Base-by-base conservation (phyloP, 192 early-diverging fungal genomes). In the Coemansia sp. region DNA sequence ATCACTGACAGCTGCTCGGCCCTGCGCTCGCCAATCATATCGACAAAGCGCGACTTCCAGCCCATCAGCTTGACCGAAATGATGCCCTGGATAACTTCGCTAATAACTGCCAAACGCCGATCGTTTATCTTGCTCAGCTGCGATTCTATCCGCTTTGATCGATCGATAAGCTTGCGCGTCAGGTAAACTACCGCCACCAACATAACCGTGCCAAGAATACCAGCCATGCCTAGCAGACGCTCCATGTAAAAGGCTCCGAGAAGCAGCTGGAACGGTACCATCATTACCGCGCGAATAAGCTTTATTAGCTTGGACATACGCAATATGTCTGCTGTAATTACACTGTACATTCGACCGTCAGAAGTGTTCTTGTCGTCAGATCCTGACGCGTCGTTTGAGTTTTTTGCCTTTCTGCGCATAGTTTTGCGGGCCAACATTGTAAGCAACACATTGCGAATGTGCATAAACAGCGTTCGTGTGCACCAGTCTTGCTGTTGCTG, bases 1-100 rank as follows among this genome's bases (percentile, higher is more conserved):
- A 90, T 69, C 10, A 73, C 65, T 29, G 70, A 63, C 24, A 91
- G 62, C 69, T 93, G 90, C 21, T 72, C 70, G 15, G 79, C 75
- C 32, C 90, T 83, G 7, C 78, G 78, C 8, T 73, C 73, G 15
- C 85, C 83, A 11, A 96, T 80, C 45, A 87, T 83, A 14, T 83
- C 75, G 45, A 87, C 73, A 70, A 97, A 93, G 50, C 83, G 84
- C 6, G 76, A 58, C 60, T 90, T 90, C 90, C 90, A 92, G 21
- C 87, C 89, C 78, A 92, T 89, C 72, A 96, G 85, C 67, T 98
- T 98, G 54, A 98, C 86, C 37, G 96, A 90, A 12, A 91, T 80
- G 32, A 98, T 95, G 27, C 92, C 94, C 66, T 88, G 84, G 19
- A 95, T 68, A 29, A 92, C 76, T 69, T 97, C 93, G 66, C 88